Evolutionary conservation across 2,329 filamentous ascomycete genomes (phyloP).

Genomic region (Cucurbitaria berberidis): DNA sequence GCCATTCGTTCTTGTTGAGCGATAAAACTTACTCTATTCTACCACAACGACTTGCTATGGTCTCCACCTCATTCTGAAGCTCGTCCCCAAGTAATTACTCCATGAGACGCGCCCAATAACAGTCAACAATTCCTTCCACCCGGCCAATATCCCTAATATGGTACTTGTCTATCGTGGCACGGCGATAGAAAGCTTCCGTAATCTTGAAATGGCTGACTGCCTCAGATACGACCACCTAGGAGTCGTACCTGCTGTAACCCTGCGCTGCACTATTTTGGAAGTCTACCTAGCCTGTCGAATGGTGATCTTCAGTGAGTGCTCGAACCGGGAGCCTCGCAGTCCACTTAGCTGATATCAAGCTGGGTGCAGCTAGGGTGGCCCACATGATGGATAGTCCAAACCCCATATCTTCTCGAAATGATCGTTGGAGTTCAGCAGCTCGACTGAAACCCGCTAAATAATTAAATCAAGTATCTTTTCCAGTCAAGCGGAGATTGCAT

Average conservation of each 20-base stretch:
- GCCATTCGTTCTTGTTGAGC: neutral
- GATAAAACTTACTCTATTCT: constrained; percentile 21
- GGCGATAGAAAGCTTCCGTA: neutral
- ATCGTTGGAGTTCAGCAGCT: neutral
- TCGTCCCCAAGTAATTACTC: neutral
- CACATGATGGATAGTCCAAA: neutral
- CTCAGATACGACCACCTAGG: neutral
- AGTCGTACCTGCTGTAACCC: neutral
- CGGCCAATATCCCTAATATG: neutral
- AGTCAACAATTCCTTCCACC: neutral
- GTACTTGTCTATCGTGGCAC: neutral
- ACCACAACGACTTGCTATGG: neutral
- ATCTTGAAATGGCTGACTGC: neutral
- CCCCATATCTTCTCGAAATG: neutral
- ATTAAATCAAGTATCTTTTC: neutral
- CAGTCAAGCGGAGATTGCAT: neutral
- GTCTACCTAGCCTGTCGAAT: neutral
- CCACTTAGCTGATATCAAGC: neutral
- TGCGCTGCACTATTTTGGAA: neutral
- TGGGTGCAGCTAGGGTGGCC: neutral
- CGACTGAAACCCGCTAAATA: neutral
- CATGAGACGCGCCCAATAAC: neutral
- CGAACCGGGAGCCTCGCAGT: neutral
- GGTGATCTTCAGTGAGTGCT: neutral
- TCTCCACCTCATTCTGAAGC: neutral